A percentile compares a stretch with the other conserved stretches of the same genome.
phyloP scores from a whole-genome alignment of 768 basidiomycete genomes.

The Leccinum barrowsii region DNA sequence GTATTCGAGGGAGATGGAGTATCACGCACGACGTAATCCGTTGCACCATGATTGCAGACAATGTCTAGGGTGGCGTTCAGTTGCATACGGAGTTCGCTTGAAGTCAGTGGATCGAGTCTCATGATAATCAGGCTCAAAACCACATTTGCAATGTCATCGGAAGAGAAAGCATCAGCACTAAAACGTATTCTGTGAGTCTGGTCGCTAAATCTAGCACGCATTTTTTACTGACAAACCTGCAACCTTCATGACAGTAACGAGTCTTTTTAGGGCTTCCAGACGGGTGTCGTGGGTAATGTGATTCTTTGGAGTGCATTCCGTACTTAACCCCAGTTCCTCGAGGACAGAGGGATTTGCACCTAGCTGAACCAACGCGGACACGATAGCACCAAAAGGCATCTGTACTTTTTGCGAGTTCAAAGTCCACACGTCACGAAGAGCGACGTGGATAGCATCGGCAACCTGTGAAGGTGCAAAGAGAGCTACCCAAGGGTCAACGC shows the following conservation, averaged over 20 bases:
- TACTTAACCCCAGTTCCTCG: slow-evolving; percentile 31
- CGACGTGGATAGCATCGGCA: slow-evolving; percentile 29
- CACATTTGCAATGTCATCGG: slow-evolving; percentile 45
- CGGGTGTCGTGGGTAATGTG: slow-evolving; percentile 23
- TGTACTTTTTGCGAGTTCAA: slow-evolving; percentile 15
- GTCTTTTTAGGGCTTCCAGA: slow-evolving; percentile 35
- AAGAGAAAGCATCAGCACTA: slow-evolving; percentile 33
- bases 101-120: slow-evolving; percentile 51
- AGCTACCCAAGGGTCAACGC: slow-evolving; percentile 14
- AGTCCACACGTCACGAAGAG: slow-evolving; percentile 35
- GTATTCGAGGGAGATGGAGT: neutral
- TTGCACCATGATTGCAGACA: slow-evolving; percentile 36
- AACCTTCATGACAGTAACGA: slow-evolving; percentile 40
- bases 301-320: slow-evolving; percentile 7
- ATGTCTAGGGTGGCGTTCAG: slow-evolving; percentile 46
- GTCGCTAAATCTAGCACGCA: neutral
- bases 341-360: slow-evolving; percentile 42
- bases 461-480: slow-evolving; percentile 26
- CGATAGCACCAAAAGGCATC: slow-evolving; percentile 35
- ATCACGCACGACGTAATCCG: slow-evolving; percentile 32
- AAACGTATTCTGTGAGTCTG: slow-evolving; percentile 12
- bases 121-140: slow-evolving; percentile 50
- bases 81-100: slow-evolving; percentile 42
- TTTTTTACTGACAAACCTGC: slow-evolving; percentile 45
- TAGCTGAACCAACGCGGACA: slow-evolving; percentile 39